Percentiles rank a stretch among this genome's conserved stretches.
phyloP scores from a whole-genome alignment of 805 yeast genomes.

The Teunomyces barrocoloradensis region DNA sequence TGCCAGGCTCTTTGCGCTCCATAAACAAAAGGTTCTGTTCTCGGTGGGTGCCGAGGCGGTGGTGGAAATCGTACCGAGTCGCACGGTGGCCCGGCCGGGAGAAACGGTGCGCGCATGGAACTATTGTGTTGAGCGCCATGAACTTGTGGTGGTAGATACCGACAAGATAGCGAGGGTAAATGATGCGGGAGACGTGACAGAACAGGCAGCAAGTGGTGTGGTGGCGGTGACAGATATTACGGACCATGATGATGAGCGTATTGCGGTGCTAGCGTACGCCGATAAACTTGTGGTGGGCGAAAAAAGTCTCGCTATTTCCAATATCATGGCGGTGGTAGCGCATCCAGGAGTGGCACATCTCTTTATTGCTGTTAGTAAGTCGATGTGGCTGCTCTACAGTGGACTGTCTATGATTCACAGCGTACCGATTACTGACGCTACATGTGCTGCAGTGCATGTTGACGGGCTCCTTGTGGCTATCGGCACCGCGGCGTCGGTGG shows the following conservation, averaged over 20 bases:
- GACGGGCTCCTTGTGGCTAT: conserved; percentile 48
- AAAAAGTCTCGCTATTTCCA: not conserved
- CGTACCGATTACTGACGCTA: conserved; percentile 4
- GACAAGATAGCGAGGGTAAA: conserved; percentile 9
- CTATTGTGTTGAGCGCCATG: not conserved
- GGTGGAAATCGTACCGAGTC: not conserved
- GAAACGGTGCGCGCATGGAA: not conserved
- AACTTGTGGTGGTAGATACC: not conserved
- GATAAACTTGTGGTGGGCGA: conserved; percentile 15
- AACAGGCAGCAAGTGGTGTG: too few relatives aligned
- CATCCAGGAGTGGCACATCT: conserved; percentile 31
- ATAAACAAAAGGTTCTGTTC: conserved; percentile 23
- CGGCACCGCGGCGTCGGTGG: conserved; percentile 29
- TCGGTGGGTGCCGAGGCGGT: not conserved
- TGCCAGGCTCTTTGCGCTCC: conserved; percentile 32
- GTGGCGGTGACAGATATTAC: too few relatives aligned
- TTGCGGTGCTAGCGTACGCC: not conserved
- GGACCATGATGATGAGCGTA: too few relatives aligned
- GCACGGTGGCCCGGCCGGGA: not conserved
- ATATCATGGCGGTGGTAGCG: conserved; percentile 14
- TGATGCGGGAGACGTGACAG: too few relatives aligned
- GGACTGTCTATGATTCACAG: not conserved
- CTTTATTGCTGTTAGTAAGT: conserved; percentile 24
- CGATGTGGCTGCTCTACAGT: conserved; percentile 22
- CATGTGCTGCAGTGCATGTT: conserved; percentile 38